Evolutionary conservation across 2,329 filamentous ascomycete species (phyloP).

Genomic region (Plenodomus tracheiphilus): DNA sequence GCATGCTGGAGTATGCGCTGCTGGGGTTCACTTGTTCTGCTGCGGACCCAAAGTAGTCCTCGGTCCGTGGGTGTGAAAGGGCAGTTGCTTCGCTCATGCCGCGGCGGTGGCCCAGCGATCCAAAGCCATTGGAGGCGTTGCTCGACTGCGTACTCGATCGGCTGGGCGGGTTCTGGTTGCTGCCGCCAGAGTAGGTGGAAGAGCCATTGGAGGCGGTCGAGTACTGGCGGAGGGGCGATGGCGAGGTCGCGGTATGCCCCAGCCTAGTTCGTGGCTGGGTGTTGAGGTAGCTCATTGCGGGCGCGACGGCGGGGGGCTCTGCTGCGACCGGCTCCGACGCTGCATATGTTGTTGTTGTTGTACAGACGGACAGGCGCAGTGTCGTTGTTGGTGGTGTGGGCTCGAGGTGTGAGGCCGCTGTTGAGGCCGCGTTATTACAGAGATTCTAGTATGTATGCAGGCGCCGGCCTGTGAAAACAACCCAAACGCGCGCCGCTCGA

Average conservation of each 20-base stretch:
- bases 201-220: conserved; percentile 74
- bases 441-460: conserved; percentile 16
- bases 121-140: conserved; percentile 63
- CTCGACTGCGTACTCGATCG: conserved; percentile 73
- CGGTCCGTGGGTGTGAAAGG: conserved; percentile 55
- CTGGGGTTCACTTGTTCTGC: conserved; percentile 56
- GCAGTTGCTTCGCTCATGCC: conserved; percentile 73
- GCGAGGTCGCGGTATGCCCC: conserved; percentile 45
- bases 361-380: conserved; percentile 16
- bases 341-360: conserved; percentile 43
- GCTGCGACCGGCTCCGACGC: conserved; percentile 13
- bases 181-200: conserved; percentile 61
- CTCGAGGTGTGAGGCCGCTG: conserved; percentile 31
- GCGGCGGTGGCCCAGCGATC: conserved; percentile 64
- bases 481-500: conserved; percentile 11
- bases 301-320: conserved; percentile 17
- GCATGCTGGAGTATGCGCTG: conserved; percentile 70
- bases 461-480: conserved; percentile 31
- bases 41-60: conserved; percentile 49
- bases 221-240: conserved; percentile 60
- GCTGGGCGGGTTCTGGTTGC: conserved; percentile 58
- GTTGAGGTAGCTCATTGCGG: conserved; percentile 42
- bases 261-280: conserved; percentile 45
- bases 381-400: conserved; percentile 12
- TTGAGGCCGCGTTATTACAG: conserved; percentile 35